Evolutionary conservation across 441 rosid species (phyloP), one percentile per base, ranked within the genome.

Genomic region (Capsella rubella): DNA sequence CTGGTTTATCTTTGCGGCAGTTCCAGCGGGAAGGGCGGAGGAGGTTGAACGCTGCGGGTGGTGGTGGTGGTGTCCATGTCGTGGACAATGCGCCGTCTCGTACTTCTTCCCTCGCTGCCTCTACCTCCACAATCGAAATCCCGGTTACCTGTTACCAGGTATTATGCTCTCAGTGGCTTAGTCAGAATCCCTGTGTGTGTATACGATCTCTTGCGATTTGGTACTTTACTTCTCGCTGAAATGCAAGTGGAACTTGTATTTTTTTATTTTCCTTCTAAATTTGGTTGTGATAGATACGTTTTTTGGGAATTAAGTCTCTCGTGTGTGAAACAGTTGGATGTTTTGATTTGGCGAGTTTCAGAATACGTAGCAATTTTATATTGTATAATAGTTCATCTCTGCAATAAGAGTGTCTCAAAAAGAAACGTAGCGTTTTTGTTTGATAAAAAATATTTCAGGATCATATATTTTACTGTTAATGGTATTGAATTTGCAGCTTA

Each of bases 91-190:
- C 86, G 40, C 73, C 81, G 54, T 58, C 74, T 21, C 51, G 84
- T 21, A 42, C 81, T 51, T 78, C 71, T 54, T 73, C 81, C 3
- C 55, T 67, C 54, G 54, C 78, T 53, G 70, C 70, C 9, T 72
- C 74, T 61, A 55, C 64, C 14, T 56, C 78, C 45, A 66, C 83
- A 3, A 79, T 88, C 51, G 96, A 92, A 57, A 87, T 92, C 40
- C 96, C 93, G 10, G 90, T 95, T 79, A 86, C 88, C 55, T 92
- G 98, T 81, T 95, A 87, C 77, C 98, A 95, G 95, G 98, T 92
- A 46, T 18, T 49, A 11, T 69, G 56, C 32, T 63, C 45, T 63
- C 27, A 63, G 64, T 68, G 10, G 59, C 31, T 55, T 50, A 42
- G 5, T 62, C 45, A 45, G 12, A 62, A 40, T 51, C 42, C 8